These are phyloP conservation scores for Citrus sp. DNA, from an alignment of 345 rosid species.

Conservation along the genomic window DNA sequence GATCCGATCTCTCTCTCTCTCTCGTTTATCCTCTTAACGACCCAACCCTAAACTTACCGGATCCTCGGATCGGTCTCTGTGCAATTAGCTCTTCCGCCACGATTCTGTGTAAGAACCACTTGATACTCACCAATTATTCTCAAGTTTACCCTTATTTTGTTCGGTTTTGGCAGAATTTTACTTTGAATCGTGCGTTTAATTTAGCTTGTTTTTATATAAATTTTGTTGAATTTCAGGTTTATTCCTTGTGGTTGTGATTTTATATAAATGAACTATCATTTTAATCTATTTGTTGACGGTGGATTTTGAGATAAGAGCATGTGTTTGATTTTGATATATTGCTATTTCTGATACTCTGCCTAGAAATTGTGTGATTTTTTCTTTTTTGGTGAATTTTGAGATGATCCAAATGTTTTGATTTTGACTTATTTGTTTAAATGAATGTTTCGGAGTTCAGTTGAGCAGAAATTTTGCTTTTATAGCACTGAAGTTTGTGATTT, in stretches of 20 bases:
- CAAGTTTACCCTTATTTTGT: neutral
- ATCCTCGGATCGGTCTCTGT: slow-evolving; percentile 55
- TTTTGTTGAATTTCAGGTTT: slow-evolving; percentile 1
- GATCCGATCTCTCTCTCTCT: slow-evolving; percentile 1
- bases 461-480: neutral
- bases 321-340: slow-evolving; percentile 1
- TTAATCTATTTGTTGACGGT: neutral
- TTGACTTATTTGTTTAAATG: neutral
- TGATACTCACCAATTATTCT: slow-evolving; percentile 1
- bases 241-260: neutral
- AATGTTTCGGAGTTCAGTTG: neutral
- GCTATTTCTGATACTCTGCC: neutral
- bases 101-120: slow-evolving; percentile 15
- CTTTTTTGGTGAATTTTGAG: neutral
- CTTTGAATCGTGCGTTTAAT: neutral
- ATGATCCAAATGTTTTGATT: neutral
- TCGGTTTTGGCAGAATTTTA: neutral
- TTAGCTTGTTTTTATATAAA: neutral
- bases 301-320: neutral
- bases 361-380: neutral
- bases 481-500: neutral
- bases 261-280: neutral
- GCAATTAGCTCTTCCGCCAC: slow-evolving; percentile 7
- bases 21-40: slow-evolving; percentile 4
- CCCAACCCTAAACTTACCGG: slow-evolving; percentile 44